Evolutionary conservation across 1,139 yeast genomes (phyloP).

Genomic region (Hyphopichia fennica): DNA sequence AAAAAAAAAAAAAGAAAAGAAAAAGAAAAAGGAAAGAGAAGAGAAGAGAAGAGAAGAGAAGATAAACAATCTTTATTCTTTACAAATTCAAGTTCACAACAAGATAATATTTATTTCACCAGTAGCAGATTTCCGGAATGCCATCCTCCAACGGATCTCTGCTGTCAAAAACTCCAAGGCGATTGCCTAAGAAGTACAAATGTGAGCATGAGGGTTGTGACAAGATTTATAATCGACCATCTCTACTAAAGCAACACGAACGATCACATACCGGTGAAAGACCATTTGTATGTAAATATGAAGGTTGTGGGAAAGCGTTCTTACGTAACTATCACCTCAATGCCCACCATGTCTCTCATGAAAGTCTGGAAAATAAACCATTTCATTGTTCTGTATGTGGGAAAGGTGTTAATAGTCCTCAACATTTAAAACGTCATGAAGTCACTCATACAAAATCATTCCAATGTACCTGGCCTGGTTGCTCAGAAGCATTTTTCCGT

Average conservation of each 20-base stretch:
- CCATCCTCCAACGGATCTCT: background rate
- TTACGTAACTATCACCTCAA: constrained; percentile 76
- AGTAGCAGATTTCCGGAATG: no score
- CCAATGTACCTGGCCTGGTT: constrained; percentile 59
- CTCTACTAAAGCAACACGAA: constrained; percentile 77
- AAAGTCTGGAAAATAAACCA: constrained; percentile 60
- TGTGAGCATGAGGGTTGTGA: constrained; percentile 69
- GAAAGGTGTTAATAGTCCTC: constrained; percentile 79
- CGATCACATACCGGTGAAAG: constrained; percentile 77
- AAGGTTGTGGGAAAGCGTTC: constrained; percentile 64
- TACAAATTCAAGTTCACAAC: no score
- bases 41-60: no score
- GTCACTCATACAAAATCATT: constrained; percentile 75
- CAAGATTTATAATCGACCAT: constrained; percentile 79
- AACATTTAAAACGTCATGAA: constrained; percentile 82
- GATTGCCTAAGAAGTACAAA: constrained; percentile 48
- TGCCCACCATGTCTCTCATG: constrained; percentile 69
- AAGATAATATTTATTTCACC: no score
- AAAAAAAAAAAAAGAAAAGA: no score
- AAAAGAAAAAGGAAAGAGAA: no score
- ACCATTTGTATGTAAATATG: constrained; percentile 63
- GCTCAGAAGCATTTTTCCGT: constrained; percentile 69
- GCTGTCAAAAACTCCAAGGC: background rate
- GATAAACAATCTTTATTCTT: no score
- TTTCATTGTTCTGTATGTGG: constrained; percentile 74